Percentiles rank a stretch among this genome's conserved stretches.
phyloP scores from a whole-genome alignment of 495 filamentous ascomycete species.

The Ascodesmis nigricans region DNA sequence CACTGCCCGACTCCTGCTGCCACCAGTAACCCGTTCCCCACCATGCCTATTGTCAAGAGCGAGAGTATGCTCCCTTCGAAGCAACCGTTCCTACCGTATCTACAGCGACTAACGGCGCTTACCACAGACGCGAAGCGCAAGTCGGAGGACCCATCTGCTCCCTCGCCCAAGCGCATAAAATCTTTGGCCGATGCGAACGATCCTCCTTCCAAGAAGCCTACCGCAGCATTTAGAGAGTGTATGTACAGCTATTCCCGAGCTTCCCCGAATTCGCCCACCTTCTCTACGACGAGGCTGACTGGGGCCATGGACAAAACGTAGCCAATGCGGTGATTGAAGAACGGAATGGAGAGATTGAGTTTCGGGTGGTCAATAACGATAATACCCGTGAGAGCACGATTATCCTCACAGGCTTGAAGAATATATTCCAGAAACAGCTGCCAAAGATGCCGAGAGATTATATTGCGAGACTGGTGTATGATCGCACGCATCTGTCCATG shows the following conservation, averaged over 20 bases:
- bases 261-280: background rate
- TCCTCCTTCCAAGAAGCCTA: conserved; percentile 19
- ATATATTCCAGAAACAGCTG: conserved; percentile 94
- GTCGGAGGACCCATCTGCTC: conserved; percentile 13
- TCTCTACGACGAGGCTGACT: background rate
- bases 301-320: background rate
- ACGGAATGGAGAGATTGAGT: conserved; percentile 86
- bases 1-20: background rate
- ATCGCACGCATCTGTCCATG: conserved; percentile 85
- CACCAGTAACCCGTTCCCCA: background rate
- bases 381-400: conserved; percentile 69
- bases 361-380: conserved; percentile 95
- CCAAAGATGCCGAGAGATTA: conserved; percentile 99
- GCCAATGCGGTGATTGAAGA: conserved; percentile 65
- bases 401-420: conserved; percentile 86
- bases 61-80: conserved; percentile 24
- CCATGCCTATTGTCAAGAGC: conserved; percentile 26
- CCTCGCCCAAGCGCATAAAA: conserved; percentile 18
- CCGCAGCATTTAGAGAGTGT: conserved; percentile 20
- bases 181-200: conserved; percentile 14
- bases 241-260: background rate
- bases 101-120: background rate
- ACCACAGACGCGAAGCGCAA: conserved; percentile 19
- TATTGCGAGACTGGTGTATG: conserved; percentile 89
- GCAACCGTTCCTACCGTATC: no score